Conservation (phyloP, 768 basidiomycete species). For the Calocybe cyanea region DNA sequence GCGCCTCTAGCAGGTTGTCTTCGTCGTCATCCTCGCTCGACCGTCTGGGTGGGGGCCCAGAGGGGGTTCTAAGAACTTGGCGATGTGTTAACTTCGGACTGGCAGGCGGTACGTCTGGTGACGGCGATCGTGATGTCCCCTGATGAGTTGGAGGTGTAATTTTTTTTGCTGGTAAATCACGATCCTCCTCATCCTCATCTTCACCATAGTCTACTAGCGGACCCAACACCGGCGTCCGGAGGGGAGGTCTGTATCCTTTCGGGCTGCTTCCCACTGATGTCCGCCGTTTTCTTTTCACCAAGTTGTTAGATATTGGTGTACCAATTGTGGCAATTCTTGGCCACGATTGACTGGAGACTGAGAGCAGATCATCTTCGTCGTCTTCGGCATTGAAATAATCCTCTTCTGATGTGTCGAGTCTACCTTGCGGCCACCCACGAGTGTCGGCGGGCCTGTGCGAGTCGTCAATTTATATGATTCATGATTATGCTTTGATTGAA, state of each 20-base stretch:
- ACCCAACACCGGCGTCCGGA: slow-evolving; percentile 51
- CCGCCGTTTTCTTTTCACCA: slow-evolving; percentile 60
- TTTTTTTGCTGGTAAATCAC: slow-evolving; percentile 2
- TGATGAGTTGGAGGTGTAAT: slow-evolving; percentile 9
- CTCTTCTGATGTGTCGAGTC: slow-evolving; percentile 79
- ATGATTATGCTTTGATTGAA: slow-evolving; percentile 11
- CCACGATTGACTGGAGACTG: slow-evolving; percentile 37
- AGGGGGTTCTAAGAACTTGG: slow-evolving; percentile 26
- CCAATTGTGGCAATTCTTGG: slow-evolving; percentile 23
- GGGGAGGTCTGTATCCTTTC: slow-evolving; percentile 44
- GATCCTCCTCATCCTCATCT: slow-evolving; percentile 47
- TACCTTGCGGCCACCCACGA: slow-evolving; percentile 45
- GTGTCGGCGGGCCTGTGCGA: slow-evolving; percentile 33
- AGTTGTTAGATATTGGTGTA: slow-evolving; percentile 32
- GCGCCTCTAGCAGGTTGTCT: slow-evolving; percentile 53
- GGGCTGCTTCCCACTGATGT: slow-evolving; percentile 36
- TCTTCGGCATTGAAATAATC: slow-evolving; percentile 91
- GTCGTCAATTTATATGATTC: slow-evolving; percentile 11
- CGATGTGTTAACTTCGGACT: slow-evolving; percentile 37
- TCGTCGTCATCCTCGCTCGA: slow-evolving; percentile 49
- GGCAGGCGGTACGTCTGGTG: slow-evolving; percentile 29
- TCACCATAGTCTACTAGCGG: slow-evolving; percentile 77
- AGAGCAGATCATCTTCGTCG: slow-evolving; percentile 60
- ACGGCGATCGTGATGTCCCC: slow-evolving; percentile 26
- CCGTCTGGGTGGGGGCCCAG: slow-evolving; percentile 44